Evolutionary conservation across 768 basidiomycete genomes (phyloP).

Genomic region (Paxillus ammoniavirescens): DNA sequence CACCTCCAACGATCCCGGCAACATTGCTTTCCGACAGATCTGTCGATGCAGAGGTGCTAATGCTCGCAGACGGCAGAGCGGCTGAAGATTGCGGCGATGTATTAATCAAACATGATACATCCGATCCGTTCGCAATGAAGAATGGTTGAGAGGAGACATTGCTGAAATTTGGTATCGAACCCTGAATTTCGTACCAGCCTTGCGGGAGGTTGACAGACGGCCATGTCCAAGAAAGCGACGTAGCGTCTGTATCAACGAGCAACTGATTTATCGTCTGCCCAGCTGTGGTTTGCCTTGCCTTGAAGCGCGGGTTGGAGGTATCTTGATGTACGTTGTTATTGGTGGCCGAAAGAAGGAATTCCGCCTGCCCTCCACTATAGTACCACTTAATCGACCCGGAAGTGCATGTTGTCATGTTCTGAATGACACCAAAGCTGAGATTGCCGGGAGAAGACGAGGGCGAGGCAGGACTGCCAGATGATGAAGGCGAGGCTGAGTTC

Average conservation of each 20-base stretch:
- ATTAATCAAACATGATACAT: conserved; percentile 32
- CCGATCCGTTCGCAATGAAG: conserved; percentile 36
- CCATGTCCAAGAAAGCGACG: conserved; percentile 38
- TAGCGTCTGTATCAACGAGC: conserved; percentile 31
- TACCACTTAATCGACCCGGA: conserved; percentile 37
- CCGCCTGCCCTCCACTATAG: conserved; percentile 33
- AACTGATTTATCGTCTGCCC: conserved; percentile 11
- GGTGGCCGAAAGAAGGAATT: conserved; percentile 37
- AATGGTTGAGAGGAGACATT: conserved; percentile 29
- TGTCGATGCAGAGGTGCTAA: conserved; percentile 14
- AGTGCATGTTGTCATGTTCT: conserved; percentile 36
- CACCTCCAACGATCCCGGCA: conserved; percentile 51
- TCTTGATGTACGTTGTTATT: conserved; percentile 36
- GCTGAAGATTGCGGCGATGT: conserved; percentile 13
- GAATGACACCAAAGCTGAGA: conserved; percentile 23
- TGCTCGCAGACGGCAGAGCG: conserved; percentile 2
- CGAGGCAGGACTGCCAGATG: conserved; percentile 2
- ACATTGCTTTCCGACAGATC: conserved; percentile 31
- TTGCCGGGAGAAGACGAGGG: conserved; percentile 11
- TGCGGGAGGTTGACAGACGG: conserved; percentile 41
- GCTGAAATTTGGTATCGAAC: conserved; percentile 4
- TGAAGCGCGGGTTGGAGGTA: conserved; percentile 9
- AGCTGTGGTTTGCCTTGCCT: neutral
- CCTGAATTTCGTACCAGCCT: conserved; percentile 47
- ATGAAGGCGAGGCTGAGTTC: conserved; percentile 2